Evolutionary conservation across 805 yeast species (phyloP).

Genomic region (Teunomyces kruisii): DNA sequence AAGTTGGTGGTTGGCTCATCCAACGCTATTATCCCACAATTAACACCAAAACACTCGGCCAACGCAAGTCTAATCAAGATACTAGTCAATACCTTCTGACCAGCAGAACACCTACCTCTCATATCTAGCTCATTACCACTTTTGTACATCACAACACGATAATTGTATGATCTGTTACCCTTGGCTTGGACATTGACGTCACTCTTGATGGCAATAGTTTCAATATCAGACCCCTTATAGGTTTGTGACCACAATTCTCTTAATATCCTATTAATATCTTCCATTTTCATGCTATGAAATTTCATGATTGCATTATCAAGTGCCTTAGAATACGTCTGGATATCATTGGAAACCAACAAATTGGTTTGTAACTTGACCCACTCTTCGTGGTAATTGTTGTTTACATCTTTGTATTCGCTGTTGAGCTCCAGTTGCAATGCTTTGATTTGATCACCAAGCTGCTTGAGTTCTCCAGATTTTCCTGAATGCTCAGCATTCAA

Average conservation of each 20-base stretch:
- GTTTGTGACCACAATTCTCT: slow-evolving; percentile 94
- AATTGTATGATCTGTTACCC: slow-evolving; percentile 74
- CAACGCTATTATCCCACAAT: slow-evolving; percentile 92
- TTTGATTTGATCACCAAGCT: slow-evolving; percentile 69
- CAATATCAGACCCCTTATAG: slow-evolving; percentile 93
- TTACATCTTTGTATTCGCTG: slow-evolving; percentile 71
- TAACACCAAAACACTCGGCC: slow-evolving; percentile 92
- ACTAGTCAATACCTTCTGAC: slow-evolving; percentile 92
- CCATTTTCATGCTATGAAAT: slow-evolving; percentile 88
- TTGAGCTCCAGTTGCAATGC: slow-evolving; percentile 57
- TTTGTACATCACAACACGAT: slow-evolving; percentile 92
- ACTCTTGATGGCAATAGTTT: slow-evolving; percentile 80
- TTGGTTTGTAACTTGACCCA: slow-evolving; percentile 77
- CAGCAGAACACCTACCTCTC: slow-evolving; percentile 98
- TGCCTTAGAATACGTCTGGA: slow-evolving; percentile 78
- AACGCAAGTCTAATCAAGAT: slow-evolving; percentile 87
- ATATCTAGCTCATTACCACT: slow-evolving; percentile 90
- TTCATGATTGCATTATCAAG: slow-evolving; percentile 92
- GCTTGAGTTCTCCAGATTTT: slow-evolving; percentile 81
- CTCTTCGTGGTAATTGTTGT: slow-evolving; percentile 61
- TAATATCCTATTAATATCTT: slow-evolving; percentile 81
- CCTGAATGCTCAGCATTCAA: slow-evolving; percentile 68
- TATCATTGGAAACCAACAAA: slow-evolving; percentile 73
- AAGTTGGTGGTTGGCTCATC: slow-evolving; percentile 98
- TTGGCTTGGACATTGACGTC: slow-evolving; percentile 58